Base-by-base conservation (phyloP, 1,284 basidiomycete genomes). In the Pseudozyma sp. region DNA sequence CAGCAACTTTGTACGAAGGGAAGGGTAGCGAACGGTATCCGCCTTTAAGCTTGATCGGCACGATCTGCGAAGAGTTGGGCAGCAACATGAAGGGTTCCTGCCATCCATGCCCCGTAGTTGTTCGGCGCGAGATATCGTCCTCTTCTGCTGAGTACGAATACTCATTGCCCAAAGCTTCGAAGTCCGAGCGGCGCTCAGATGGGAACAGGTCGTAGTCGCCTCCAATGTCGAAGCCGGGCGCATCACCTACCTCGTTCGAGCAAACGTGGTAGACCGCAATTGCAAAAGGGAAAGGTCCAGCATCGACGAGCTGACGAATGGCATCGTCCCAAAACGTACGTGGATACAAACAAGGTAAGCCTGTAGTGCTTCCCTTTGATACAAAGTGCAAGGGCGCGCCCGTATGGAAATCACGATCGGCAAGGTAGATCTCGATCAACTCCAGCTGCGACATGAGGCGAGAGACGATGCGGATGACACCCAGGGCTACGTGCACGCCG, bases 261-360 rank as follows among this genome's bases (percentile, higher is more conserved):
- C 54, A 59, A 38, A 73, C 65, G 31, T 73, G 70, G 19, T 69
- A 73, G 18, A 73, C 31, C 12, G 70, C 70, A 2, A 73, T 52
- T 1, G 65, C 70, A 19, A 73, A 73, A 5, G 65, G 70, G 16
- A 73, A 52, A 3, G 70, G 65, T 14, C 52, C 64, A 25, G 60
- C 2, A 2, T 38, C 52, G 5, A 63, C 11, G 0, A 64, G 7
- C 38, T 64, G 57, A 4, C 25, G n/a, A 19, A 64, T 39, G 35
- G 14, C 50, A 35, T 65, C 56, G 9, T 69, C 54, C 70, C 70
- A 73, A 43, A 68, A 69, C 21, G 61, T 54, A 7, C 59, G 60
- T n/a, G 70, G 70, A 31, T 73, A 73, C 4, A 72, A 50, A 43
- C 70, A 72, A 8, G 70, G 70, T n/a, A 72, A 40, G 4, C 70